Base-by-base conservation (phyloP, 2,329 filamentous ascomycete genomes). In the Aspergillus niger region DNA sequence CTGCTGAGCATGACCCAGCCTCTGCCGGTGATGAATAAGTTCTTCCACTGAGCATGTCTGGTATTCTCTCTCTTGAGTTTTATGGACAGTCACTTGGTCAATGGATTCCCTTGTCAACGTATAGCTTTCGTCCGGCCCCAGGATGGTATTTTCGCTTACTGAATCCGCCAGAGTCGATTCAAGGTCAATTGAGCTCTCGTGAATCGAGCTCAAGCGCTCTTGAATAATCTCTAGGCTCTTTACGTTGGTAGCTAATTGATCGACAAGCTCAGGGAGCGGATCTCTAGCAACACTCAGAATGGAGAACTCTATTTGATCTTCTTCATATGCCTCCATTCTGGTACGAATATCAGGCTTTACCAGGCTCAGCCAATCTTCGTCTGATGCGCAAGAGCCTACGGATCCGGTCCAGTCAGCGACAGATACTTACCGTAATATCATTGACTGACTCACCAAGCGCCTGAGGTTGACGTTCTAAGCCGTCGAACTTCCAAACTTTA, bases 401-500 rank as follows among this genome's bases (percentile, higher is more conserved):
- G 30, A 58, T 15, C 22, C 30, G 32, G 43, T 15, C 55, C 24
- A 53, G 36, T 36, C 32, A 28, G 53, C 8, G 30, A 22, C 5
- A 6, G 20, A n/a, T 6, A 3, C 5, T 17, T 20, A 30, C 24
- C 15, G n/a, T 22, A 20, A 26, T 20, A 10, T 15, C 2, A 30
- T 5, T 53, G 24, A 11, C 6, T 15, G 20, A 54, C 67, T 62
- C 61, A 71, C 88, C 89, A 58, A 92, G 80, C 58, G 82, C 84
- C 36, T 86, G 83, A 3, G 92, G 94, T 64, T 88, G 86, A 44
- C 80, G 80, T 72, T 93, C 87, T 22, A 97, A 80, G 4, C 94
- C 94, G 74, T 98, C 94, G 5, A 98, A 86, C 73, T 93, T 91
- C 92, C 92, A 97, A 13, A 97, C 85, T 58, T 86, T 81, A 2